These are phyloP conservation scores for Singerocomus inundabilis DNA, from an alignment of 1,284 basidiomycete genomes.

Conservation along the genomic window DNA sequence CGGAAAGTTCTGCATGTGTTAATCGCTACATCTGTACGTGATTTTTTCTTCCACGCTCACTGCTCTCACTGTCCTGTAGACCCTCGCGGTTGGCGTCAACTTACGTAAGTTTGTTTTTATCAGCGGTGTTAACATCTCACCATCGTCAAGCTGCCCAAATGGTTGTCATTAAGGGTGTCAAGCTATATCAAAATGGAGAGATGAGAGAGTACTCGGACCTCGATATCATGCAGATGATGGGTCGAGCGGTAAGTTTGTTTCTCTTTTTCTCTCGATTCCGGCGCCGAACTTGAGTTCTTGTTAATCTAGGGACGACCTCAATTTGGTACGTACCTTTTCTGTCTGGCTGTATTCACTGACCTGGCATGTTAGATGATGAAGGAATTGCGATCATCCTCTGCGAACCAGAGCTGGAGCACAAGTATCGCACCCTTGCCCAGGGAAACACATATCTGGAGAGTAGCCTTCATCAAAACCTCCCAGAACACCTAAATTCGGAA, in stretches of 20 bases:
- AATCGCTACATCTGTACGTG: constrained; percentile 68
- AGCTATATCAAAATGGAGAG: constrained; percentile 62
- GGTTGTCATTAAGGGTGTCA: constrained; percentile 82
- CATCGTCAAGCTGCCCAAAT: constrained; percentile 63
- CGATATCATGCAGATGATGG: constrained; percentile 85
- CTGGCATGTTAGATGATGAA: constrained; percentile 58
- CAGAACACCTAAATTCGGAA: constrained; percentile 92
- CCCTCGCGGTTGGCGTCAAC: constrained; percentile 87
- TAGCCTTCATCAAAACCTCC: constrained; percentile 77
- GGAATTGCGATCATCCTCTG: constrained; percentile 80
- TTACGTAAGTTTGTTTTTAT: constrained; percentile 53
- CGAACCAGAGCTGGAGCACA: constrained; percentile 67
- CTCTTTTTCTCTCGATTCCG: background rate
- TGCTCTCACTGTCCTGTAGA: constrained; percentile 43
- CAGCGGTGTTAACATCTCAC: background rate
- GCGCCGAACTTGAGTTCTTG: background rate
- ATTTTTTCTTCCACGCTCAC: constrained; percentile 1
- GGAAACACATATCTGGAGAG: constrained; percentile 79
- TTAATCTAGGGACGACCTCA: constrained; percentile 80
- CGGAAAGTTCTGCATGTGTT: constrained; percentile 66
- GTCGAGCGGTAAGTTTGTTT: constrained; percentile 61
- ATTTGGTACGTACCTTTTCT: constrained; percentile 56
- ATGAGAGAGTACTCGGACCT: constrained; percentile 78
- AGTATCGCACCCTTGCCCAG: constrained; percentile 66
- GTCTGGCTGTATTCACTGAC: constrained; percentile 7